Base-by-base conservation (phyloP, 2,329 filamentous ascomycete genomes). In the Exophiala spinifera region DNA sequence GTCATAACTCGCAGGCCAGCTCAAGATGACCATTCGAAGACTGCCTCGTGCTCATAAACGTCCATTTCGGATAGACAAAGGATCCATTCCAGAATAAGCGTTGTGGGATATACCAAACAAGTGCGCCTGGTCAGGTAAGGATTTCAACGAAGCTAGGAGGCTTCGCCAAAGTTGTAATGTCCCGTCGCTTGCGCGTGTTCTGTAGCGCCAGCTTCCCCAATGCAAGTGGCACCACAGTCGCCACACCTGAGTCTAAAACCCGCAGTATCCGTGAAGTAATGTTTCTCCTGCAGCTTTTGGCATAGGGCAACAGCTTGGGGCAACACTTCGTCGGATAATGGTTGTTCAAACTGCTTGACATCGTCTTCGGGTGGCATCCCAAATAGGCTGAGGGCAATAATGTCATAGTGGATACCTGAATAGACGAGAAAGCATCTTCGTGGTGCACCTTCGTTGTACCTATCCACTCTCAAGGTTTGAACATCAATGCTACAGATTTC, bases 341-440 rank as follows among this genome's bases (percentile, higher is more conserved):
- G 70, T 1, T 79, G 70, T 53, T 84, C 79, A 50, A 96, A 83
- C 1, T 95, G 81, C 63, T 87, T 86, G n/a, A 86, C 81, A 67
- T 97, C 92, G 60, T 86, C 82, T 21, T 94, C 88, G 0, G 89
- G 83, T 6, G 81, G 83, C 61, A 72, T 79, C 59, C 78, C 80
- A 19, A 77, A 84, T 36, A 80, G 83, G 15, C 84, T 85, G 61
- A 95, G 83, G 1, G 88, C 90, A 56, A 96, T 86, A 5, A 89
- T 86, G 70, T 96, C 92, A 72, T 96, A 96, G 69, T 96, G 91
- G 47, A 96, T 94, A 2, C 91, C 91, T 0, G 88, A 92, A 72
- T 96, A 96, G 0, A 96, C 85, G 20, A 96, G 76, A 19, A 61
- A 58, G 65, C 89, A 91, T 5, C 89, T 80, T 37, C 79, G 81